Percentiles rank a stretch among this genome's conserved stretches.
Conservation (phyloP, 1,284 basidiomycete species). For the Pholiota adiposa region DNA sequence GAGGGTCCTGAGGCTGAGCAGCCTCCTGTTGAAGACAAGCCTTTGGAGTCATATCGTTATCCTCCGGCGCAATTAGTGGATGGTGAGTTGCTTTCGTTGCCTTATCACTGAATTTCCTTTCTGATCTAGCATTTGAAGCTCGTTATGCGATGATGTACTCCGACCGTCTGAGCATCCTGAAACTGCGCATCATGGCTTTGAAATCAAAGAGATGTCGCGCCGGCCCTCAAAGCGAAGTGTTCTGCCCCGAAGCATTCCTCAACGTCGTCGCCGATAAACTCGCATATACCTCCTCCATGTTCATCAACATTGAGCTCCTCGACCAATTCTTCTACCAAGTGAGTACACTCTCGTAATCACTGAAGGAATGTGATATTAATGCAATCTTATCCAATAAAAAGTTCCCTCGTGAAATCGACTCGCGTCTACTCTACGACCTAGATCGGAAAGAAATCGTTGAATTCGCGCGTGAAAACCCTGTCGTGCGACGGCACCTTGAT, state of each 20-base stretch:
- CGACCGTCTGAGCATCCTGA: constrained; percentile 83
- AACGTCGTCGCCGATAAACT: constrained; percentile 97
- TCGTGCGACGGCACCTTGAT: constrained; percentile 87
- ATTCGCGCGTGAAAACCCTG: constrained; percentile 95
- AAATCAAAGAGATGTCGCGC: constrained; percentile 87
- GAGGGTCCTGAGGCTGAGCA: constrained; percentile 39
- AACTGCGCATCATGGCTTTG: constrained; percentile 82
- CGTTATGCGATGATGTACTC: constrained; percentile 90
- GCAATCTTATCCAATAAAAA: constrained; percentile 34
- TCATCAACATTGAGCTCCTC: constrained; percentile 97
- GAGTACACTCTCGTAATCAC: constrained; percentile 20
- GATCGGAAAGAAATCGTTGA: constrained; percentile 84
- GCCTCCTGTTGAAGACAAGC: constrained; percentile 39
- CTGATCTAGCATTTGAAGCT: constrained; percentile 49
- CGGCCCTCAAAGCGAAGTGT: constrained; percentile 84
- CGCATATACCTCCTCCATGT: constrained; percentile 95
- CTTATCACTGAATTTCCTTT: not conserved
- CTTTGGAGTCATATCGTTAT: constrained; percentile 82
- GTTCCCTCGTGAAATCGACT: constrained; percentile 98
- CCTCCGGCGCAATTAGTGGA: constrained; percentile 90
- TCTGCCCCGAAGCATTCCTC: constrained; percentile 97
- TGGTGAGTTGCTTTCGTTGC: constrained; percentile 55
- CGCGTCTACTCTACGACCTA: constrained; percentile 90
- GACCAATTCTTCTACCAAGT: constrained; percentile 99
- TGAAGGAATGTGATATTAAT: not conserved